A percentile compares a stretch with the other conserved stretches of the same genome.
phyloP scores from a whole-genome alignment of 805 yeast genomes.

The Pichia nanzhaoensis region DNA sequence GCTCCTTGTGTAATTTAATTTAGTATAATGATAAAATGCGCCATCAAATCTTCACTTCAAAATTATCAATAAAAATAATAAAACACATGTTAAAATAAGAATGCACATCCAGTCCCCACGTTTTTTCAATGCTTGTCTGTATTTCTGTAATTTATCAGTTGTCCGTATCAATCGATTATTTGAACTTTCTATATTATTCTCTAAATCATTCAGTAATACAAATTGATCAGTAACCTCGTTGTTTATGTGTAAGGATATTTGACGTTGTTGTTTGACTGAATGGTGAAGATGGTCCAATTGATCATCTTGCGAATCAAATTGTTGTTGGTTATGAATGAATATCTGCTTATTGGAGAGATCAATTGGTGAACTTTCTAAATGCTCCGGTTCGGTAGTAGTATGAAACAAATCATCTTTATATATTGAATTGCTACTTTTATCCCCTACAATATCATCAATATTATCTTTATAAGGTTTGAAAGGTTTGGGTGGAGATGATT shows the following conservation, averaged over 20 bases:
- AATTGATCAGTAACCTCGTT: slow-evolving; percentile 43
- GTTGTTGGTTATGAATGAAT: slow-evolving; percentile 38
- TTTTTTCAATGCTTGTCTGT: slow-evolving; percentile 36
- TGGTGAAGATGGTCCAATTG: slow-evolving; percentile 35
- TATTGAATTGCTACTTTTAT: background rate
- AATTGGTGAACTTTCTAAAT: slow-evolving; percentile 7
- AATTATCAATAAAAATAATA: slow-evolving; percentile 38
- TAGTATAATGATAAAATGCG: background rate
- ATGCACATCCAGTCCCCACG: slow-evolving; percentile 47
- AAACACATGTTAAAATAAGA: slow-evolving; percentile 35
- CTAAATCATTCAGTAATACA: slow-evolving; percentile 43
- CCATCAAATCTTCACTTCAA: slow-evolving; percentile 22
- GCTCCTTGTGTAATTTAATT: background rate
- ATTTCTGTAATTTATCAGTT: slow-evolving; percentile 32
- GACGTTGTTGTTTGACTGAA: slow-evolving; percentile 39
- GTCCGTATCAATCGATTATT: slow-evolving; percentile 38
- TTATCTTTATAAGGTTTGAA: slow-evolving; percentile 8
- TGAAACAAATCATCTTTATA: slow-evolving; percentile 3
- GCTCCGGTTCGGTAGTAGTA: background rate
- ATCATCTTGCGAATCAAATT: slow-evolving; percentile 40
- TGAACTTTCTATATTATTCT: slow-evolving; percentile 38
- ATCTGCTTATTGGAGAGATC: slow-evolving; percentile 26
- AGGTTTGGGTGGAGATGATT: slow-evolving; percentile 11
- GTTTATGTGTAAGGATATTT: slow-evolving; percentile 40
- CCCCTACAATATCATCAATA: background rate